Evolutionary conservation across 306 rosid genomes (phyloP), one percentile per base, ranked within the genome.

Genomic region (Inga laurina): DNA sequence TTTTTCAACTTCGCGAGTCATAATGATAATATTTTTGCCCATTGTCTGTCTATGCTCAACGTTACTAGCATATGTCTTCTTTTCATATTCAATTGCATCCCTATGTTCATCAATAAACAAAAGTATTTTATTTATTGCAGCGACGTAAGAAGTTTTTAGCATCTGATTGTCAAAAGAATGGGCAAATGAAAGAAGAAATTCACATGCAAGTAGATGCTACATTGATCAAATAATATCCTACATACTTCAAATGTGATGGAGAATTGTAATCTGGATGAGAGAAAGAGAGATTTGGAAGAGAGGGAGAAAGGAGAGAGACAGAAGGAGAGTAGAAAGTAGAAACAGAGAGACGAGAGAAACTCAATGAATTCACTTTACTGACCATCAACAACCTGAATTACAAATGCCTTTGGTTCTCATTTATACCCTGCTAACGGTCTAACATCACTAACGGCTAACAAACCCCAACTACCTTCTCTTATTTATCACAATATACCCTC

Each of bases 61-160:
- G 87, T 96, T 93, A 74, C 76, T 85, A 73, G 87, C 85, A 43
- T 88, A 82, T 16, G 92, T 92, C 82, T 88, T 88, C 92, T 89
- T 93, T 87, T 96, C 98, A 21, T 64, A 84, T 30, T 96, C 97
- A 84, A 96, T 88, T 72, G 98, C 98, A 86, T 83, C 91, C 94
- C 99, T 96, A 84, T n/a, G 86, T 62, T 68, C 80, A 86, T 45
- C 65, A 65, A 21, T 21, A 59, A 72, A 84, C 39, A 61, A 11
- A 59, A 83, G 34, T 54, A 76, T 24, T 76, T 43, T 48, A 76
- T 21, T 64, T 13, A 32, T 16, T 37, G 70, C 68, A 57, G 21
- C 2, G 72, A 41, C 74, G 72, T 11, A 46, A 19, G 62, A 12
- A 65, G 70, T 73, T 56, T 46, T 51, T 67, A 43, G 77, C 56